A percentile compares a stretch with the other conserved stretches of the same genome.
These are phyloP conservation scores for Xylariaceae sp. DNA, from an alignment of 2,329 filamentous ascomycete species.

Conservation along the genomic window DNA sequence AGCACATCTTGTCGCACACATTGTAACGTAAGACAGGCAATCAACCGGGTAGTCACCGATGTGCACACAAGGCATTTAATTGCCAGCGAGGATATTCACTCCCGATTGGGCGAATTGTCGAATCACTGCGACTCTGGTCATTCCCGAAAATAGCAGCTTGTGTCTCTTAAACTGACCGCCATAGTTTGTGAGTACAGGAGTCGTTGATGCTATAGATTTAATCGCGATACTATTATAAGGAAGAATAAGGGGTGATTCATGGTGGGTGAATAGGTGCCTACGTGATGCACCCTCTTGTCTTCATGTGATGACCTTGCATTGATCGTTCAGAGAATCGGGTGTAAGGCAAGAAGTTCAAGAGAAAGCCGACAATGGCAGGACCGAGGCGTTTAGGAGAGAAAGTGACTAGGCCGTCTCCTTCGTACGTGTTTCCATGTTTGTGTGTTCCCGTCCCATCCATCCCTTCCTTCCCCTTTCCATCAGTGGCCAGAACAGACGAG, in stretches of 20 bases:
- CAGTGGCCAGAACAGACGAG: background rate
- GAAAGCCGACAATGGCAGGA: background rate
- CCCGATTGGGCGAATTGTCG: slow-evolving; percentile 10
- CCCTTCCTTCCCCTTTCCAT: background rate
- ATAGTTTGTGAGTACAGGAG: background rate
- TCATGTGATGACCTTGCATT: background rate
- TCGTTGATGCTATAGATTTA: too few relatives aligned
- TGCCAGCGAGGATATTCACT: background rate
- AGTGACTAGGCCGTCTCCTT: too few relatives aligned
- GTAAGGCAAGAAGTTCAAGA: background rate
- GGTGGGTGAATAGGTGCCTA: background rate
- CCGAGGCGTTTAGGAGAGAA: too few relatives aligned
- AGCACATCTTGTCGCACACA: slow-evolving; percentile 1
- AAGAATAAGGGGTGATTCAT: background rate
- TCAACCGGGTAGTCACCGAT: slow-evolving; percentile 9
- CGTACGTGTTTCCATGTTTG: background rate
- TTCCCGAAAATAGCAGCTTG: slow-evolving; percentile 9
- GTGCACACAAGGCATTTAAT: background rate
- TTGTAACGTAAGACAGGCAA: slow-evolving; percentile 7
- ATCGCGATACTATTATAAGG: background rate
- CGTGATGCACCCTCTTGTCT: background rate
- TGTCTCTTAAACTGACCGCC: background rate
- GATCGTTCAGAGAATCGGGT: background rate
- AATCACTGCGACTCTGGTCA: slow-evolving; percentile 6
- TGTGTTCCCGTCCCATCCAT: background rate